Evolutionary conservation across 345 rosid genomes (phyloP).

Genomic region (Acer negundo): DNA sequence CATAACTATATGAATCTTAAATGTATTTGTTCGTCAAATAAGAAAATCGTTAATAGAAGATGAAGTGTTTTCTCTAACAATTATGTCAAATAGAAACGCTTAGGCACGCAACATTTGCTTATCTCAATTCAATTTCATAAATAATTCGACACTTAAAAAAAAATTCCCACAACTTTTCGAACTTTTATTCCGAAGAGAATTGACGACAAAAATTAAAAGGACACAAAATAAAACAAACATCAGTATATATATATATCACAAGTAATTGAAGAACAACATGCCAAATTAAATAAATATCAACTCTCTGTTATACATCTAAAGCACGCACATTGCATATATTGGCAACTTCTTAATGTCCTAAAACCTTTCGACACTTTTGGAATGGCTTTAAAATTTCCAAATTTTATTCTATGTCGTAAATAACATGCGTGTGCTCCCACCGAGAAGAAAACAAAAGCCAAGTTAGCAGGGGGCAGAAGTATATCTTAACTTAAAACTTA

Average conservation of each 20-base stretch:
- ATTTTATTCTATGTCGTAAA: conserved; percentile 8
- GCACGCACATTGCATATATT: background rate
- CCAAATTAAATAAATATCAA: conserved; percentile 1
- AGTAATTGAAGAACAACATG: background rate
- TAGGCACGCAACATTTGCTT: background rate
- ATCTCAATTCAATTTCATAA: background rate
- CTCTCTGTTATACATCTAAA: background rate
- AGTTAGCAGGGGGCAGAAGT: conserved; percentile 17
- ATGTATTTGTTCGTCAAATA: too few relatives aligned
- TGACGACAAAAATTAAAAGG: too few relatives aligned
- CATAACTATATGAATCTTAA: too few relatives aligned
- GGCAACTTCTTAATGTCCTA: background rate
- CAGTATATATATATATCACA: background rate
- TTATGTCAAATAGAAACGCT: background rate
- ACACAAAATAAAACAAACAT: background rate
- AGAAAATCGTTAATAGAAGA: too few relatives aligned
- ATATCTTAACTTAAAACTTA: background rate
- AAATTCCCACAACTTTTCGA: too few relatives aligned
- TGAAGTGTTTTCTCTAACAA: background rate
- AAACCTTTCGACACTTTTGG: background rate
- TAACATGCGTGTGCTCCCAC: background rate
- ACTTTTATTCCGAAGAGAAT: too few relatives aligned
- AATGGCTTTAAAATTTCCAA: conserved; percentile 18
- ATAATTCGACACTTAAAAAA: too few relatives aligned
- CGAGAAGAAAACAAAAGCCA: background rate